Percentiles rank a stretch among this genome's conserved stretches.
Conservation (phyloP, 768 basidiomycete species). For the Boletus sensibilis region DNA sequence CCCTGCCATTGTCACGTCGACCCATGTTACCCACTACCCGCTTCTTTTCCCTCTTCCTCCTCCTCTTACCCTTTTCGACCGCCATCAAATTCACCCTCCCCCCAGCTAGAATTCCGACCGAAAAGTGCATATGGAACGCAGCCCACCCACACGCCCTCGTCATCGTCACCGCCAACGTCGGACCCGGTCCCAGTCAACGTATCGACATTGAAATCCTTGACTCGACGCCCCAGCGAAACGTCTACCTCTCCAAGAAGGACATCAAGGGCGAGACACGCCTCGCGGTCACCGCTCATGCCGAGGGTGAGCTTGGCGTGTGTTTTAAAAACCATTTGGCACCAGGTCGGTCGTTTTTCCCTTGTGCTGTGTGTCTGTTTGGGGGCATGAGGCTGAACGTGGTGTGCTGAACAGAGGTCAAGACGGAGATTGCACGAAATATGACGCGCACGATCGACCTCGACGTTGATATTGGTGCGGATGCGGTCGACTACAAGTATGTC, state of each 20-base stretch:
- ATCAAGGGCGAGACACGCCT: slow-evolving; percentile 90
- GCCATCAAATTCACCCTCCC: slow-evolving; percentile 87
- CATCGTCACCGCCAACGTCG: slow-evolving; percentile 94
- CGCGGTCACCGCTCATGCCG: slow-evolving; percentile 89
- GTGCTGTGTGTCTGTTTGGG: neutral
- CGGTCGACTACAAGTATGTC: slow-evolving; percentile 96
- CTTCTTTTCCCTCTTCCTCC: slow-evolving; percentile 15
- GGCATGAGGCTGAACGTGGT: neutral
- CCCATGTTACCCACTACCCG: slow-evolving; percentile 4
- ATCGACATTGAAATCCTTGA: slow-evolving; percentile 95
- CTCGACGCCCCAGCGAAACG: slow-evolving; percentile 78
- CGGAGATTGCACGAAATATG: slow-evolving; percentile 48
- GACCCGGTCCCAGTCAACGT: slow-evolving; percentile 70
- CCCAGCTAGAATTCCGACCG: slow-evolving; percentile 66
- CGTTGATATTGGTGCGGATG: slow-evolving; percentile 97
- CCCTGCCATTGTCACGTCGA: neutral
- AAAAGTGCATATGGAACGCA: slow-evolving; percentile 95
- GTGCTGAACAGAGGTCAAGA: slow-evolving; percentile 40
- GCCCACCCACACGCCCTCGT: slow-evolving; percentile 85
- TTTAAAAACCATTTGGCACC: slow-evolving; percentile 78
- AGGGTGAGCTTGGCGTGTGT: slow-evolving; percentile 95
- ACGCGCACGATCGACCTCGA: slow-evolving; percentile 85
- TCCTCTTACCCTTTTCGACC: slow-evolving; percentile 29
- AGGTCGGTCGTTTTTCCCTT: slow-evolving; percentile 41
- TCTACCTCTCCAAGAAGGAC: slow-evolving; percentile 85